Conservation (phyloP, 495 filamentous ascomycete species). For the Penicillium cataractarum region DNA sequence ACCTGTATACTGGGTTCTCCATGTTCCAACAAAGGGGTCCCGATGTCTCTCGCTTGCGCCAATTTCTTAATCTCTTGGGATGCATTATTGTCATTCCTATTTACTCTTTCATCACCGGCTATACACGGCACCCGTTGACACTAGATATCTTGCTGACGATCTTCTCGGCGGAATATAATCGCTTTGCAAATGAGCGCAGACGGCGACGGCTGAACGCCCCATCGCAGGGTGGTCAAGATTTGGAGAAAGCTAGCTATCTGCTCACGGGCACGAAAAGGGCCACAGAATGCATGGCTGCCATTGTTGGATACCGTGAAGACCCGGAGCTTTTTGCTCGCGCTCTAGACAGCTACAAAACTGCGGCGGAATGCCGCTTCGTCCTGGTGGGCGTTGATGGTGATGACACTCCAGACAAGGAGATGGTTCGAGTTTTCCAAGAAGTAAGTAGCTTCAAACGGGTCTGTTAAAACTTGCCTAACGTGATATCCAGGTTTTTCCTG, state of each 20-base stretch:
- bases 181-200: conserved; percentile 27
- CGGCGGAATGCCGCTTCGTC: conserved; percentile 32
- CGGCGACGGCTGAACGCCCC: conserved; percentile 17
- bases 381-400: conserved; percentile 39
- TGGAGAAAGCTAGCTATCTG: conserved; percentile 19
- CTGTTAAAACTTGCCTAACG: background rate
- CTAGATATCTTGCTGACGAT: conserved; percentile 33
- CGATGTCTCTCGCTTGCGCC: conserved; percentile 28
- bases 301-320: conserved; percentile 42
- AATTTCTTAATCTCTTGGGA: conserved; percentile 32
- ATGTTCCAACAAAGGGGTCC: conserved; percentile 27
- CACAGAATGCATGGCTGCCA: conserved; percentile 32
- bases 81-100: conserved; percentile 29
- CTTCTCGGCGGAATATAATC: conserved; percentile 31
- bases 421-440: conserved; percentile 35
- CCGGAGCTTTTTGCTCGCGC: conserved; percentile 33
- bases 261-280: background rate
- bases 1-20: conserved; percentile 16
- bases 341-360: conserved; percentile 34
- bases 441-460: background rate
- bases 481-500: conserved; percentile 25
- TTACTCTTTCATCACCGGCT: conserved; percentile 27
- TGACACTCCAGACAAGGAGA: conserved; percentile 34
- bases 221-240: conserved; percentile 7
- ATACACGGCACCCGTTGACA: conserved; percentile 28